A percentile compares a stretch with the other conserved stretches of the same genome.
These are phyloP conservation scores for Iodosphaeria phyllophila DNA, from an alignment of 2,329 filamentous ascomycete genomes.

Conservation along the genomic window DNA sequence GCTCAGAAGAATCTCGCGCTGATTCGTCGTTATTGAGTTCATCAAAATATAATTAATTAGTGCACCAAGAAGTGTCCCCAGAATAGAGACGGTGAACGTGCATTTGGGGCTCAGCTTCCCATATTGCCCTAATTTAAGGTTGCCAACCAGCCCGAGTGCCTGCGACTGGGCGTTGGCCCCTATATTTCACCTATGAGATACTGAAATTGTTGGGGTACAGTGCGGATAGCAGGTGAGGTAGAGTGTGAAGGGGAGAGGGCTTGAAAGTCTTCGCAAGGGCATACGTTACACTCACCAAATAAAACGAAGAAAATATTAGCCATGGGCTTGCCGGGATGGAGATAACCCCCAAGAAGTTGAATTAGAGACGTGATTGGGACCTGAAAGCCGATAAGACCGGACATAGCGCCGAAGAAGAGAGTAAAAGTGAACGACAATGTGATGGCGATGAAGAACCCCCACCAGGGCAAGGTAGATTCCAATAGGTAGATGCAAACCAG, in stretches of 20 bases:
- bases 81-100: conserved; percentile 9
- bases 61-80: conserved; percentile 15
- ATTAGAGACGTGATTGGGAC: conserved; percentile 16
- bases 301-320: no score
- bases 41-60: conserved; percentile 19
- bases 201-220: conserved; percentile 17
- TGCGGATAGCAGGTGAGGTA: background rate
- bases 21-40: conserved; percentile 17
- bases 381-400: conserved; percentile 19
- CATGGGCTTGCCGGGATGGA: conserved; percentile 20
- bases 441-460: conserved; percentile 21
- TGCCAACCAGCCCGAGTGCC: conserved; percentile 13
- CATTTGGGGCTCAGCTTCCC: conserved; percentile 2
- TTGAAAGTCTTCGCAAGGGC: no score
- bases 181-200: no score
- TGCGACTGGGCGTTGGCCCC: conserved; percentile 15
- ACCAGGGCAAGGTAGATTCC: conserved; percentile 18
- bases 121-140: conserved; percentile 7
- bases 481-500: conserved; percentile 18
- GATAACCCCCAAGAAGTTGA: conserved; percentile 28
- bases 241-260: background rate
- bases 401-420: conserved; percentile 20
- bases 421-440: conserved; percentile 16
- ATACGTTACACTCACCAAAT: no score
- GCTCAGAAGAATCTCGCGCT: conserved; percentile 14